Evolutionary conservation across 202 grass and related monocot species (phyloP).

Genomic region (Dendrocalamus latiflorus): DNA sequence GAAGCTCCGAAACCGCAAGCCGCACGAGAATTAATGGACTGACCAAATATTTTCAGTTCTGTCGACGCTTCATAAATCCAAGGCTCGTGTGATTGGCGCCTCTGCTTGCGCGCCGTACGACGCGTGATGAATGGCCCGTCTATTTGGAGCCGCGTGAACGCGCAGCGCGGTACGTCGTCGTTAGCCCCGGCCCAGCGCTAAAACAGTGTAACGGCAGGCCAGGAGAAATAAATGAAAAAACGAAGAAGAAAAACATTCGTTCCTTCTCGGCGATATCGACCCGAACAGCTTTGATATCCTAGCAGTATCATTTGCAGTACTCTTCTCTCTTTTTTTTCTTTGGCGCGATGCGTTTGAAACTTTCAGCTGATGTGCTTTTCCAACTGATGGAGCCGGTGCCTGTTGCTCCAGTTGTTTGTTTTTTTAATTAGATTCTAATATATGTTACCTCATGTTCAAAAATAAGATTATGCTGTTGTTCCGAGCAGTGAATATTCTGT

Average conservation of each 20-base stretch:
- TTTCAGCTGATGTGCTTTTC: conserved; percentile 12
- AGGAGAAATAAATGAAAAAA: background rate
- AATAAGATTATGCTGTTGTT: too few species aligned
- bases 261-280: background rate
- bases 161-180: background rate
- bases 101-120: background rate
- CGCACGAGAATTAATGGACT: background rate
- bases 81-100: background rate
- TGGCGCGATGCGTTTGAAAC: background rate
- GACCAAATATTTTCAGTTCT: background rate
- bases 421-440: background rate
- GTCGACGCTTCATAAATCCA: background rate
- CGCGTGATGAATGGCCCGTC: background rate
- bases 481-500: too few species aligned
- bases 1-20: background rate
- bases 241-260: too few species aligned
- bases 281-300: background rate
- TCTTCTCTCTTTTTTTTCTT: background rate
- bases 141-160: background rate
- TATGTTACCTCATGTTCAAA: too few species aligned
- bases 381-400: background rate
- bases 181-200: background rate
- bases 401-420: background rate
- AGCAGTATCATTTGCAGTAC: background rate
- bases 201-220: background rate